phyloP scores from a whole-genome alignment of 2,329 filamentous ascomycete species.

The Hirsutella minnesotensis region DNA sequence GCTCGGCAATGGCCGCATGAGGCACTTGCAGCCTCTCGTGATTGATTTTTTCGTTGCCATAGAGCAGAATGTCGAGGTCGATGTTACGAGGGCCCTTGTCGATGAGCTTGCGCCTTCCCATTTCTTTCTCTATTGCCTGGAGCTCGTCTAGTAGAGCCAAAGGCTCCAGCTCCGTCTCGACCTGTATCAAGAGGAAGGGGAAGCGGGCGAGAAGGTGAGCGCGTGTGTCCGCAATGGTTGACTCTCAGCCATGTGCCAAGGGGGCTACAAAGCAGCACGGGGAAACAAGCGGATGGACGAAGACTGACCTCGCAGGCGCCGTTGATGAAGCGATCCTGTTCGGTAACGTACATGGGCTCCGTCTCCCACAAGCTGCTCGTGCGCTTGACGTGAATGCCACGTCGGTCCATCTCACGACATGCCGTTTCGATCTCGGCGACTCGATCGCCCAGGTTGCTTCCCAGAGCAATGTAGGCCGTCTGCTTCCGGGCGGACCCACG shows the following conservation, averaged over 20 bases:
- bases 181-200: conserved; percentile 31
- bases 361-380: conserved; percentile 93
- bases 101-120: conserved; percentile 73
- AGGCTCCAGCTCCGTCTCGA: conserved; percentile 68
- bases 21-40: conserved; percentile 72
- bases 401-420: conserved; percentile 62
- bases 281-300: too few relatives aligned
- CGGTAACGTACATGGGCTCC: conserved; percentile 87
- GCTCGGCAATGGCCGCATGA: conserved; percentile 73
- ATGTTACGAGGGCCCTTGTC: conserved; percentile 94
- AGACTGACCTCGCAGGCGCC: conserved; percentile 69
- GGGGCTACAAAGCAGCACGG: too few relatives aligned
- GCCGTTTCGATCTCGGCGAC: conserved; percentile 77
- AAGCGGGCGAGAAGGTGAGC: not conserved
- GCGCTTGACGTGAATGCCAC: conserved; percentile 60
- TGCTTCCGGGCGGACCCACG: conserved; percentile 17
- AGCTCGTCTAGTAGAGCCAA: conserved; percentile 66
- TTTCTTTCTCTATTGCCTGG: conserved; percentile 68
- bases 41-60: conserved; percentile 53
- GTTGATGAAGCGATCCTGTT: conserved; percentile 84
- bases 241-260: not conserved
- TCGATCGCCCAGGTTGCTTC: conserved; percentile 84
- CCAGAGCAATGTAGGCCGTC: conserved; percentile 72
- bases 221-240: not conserved
- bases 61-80: conserved; percentile 84